phyloP scores from a whole-genome alignment of 257 asterid species.

The Anisodus tanguticus region DNA sequence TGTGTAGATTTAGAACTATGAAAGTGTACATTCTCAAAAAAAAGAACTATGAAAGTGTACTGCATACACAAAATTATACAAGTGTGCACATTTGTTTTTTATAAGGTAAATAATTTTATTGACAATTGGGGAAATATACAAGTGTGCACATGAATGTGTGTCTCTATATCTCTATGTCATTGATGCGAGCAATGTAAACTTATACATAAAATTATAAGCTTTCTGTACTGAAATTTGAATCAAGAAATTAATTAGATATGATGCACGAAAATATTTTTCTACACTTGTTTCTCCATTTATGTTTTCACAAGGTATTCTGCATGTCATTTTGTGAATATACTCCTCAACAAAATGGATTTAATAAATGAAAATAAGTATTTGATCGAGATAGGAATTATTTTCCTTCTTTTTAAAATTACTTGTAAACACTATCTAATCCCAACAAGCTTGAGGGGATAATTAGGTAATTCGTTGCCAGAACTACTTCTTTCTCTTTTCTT shows the following conservation, averaged over 20 bases:
- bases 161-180: not conserved
- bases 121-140: no score
- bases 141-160: not conserved
- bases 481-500: not conserved
- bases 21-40: no score
- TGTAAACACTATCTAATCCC: no score
- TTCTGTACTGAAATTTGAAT: not conserved
- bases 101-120: no score
- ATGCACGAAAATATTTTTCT: slow-evolving; percentile 10
- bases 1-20: not conserved
- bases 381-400: not conserved
- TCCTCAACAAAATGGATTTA: not conserved
- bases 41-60: not conserved
- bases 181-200: not conserved
- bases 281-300: not conserved
- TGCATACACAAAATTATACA: not conserved
- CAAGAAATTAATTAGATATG: not conserved
- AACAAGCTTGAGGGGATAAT: not conserved
- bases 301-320: not conserved
- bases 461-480: not conserved
- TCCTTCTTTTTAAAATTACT: no score
- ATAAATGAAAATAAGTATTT: not conserved
- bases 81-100: not conserved
- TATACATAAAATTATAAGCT: not conserved
- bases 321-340: not conserved